A percentile compares a stretch with the other conserved stretches of the same genome.
Evolutionary conservation across 805 yeast species (phyloP).

Genomic region (Wickerhamomyces canadensis): DNA sequence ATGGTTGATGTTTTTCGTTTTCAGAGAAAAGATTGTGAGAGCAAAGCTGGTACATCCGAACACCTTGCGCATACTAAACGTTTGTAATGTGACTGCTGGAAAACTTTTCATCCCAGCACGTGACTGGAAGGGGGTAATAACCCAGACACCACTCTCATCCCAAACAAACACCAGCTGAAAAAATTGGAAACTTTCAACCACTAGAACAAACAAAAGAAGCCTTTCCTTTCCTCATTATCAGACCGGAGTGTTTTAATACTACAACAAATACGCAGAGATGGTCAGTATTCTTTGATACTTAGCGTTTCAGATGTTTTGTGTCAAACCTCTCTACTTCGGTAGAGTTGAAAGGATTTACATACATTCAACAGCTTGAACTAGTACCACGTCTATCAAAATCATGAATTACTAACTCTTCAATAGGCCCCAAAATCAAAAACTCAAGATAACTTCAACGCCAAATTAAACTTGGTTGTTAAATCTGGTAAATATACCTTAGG

Average conservation of each 20-base stretch:
- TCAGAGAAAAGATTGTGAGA: background rate
- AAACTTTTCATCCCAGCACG: too few species aligned
- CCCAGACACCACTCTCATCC: background rate
- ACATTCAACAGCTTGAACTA: too few species aligned
- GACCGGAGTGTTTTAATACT: slow-evolving; percentile 87
- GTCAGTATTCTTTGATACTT: slow-evolving; percentile 55
- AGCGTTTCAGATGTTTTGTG: background rate
- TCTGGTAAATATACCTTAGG: slow-evolving; percentile 99
- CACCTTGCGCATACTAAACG: slow-evolving; percentile 7
- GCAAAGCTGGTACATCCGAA: slow-evolving; percentile 7
- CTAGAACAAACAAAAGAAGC: background rate
- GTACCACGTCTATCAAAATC: too few species aligned
- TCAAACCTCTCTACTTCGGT: background rate
- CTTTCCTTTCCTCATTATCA: slow-evolving; percentile 15
- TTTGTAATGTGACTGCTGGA: too few species aligned
- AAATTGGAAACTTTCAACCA: slow-evolving; percentile 2
- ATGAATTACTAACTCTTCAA: slow-evolving; percentile 33
- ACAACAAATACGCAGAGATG: slow-evolving; percentile 86
- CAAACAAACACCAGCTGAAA: background rate
- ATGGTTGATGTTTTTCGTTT: slow-evolving; percentile 1
- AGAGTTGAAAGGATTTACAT: too few species aligned
- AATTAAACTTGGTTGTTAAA: slow-evolving; percentile 96
- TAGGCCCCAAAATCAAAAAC: slow-evolving; percentile 93
- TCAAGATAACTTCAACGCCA: slow-evolving; percentile 94
- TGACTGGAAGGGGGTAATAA: background rate